These are phyloP conservation scores for Zymoseptoria passerinii DNA, from an alignment of 2,329 filamentous ascomycete species.

Conservation along the genomic window DNA sequence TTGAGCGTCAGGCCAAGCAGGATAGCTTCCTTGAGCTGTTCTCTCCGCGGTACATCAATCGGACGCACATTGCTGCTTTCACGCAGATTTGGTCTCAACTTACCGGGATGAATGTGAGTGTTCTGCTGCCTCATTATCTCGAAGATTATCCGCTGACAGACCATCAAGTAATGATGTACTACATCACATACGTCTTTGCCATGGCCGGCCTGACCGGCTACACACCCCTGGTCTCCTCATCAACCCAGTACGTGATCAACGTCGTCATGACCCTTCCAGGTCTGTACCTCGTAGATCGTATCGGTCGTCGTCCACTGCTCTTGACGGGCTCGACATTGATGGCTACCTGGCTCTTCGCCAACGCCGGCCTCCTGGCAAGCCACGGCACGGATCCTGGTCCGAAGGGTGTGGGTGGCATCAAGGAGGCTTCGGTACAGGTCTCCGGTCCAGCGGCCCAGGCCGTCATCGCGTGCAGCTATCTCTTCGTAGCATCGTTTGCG, in stretches of 20 bases:
- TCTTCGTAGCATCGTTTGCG: conserved; percentile 63
- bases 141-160: background rate
- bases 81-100: conserved; percentile 69
- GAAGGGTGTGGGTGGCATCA: conserved; percentile 31
- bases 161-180: conserved; percentile 7
- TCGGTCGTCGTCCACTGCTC: conserved; percentile 63
- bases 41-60: conserved; percentile 64
- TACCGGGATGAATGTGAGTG: conserved; percentile 65
- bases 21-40: conserved; percentile 66
- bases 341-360: conserved; percentile 54
- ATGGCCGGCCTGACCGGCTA: conserved; percentile 56
- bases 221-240: conserved; percentile 55
- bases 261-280: conserved; percentile 70
- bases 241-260: conserved; percentile 70
- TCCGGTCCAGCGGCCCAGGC: conserved; percentile 32
- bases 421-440: conserved; percentile 34
- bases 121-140: conserved; percentile 1
- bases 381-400: conserved; percentile 42
- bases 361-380: conserved; percentile 53
- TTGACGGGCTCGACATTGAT: conserved; percentile 59
- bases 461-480: conserved; percentile 57
- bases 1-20: conserved; percentile 61
- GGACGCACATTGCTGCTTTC: conserved; percentile 62
- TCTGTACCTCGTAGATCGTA: conserved; percentile 64
- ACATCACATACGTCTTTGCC: conserved; percentile 53